Base-by-base conservation (phyloP, 2,329 filamentous ascomycete genomes). In the Exophiala sp. region DNA sequence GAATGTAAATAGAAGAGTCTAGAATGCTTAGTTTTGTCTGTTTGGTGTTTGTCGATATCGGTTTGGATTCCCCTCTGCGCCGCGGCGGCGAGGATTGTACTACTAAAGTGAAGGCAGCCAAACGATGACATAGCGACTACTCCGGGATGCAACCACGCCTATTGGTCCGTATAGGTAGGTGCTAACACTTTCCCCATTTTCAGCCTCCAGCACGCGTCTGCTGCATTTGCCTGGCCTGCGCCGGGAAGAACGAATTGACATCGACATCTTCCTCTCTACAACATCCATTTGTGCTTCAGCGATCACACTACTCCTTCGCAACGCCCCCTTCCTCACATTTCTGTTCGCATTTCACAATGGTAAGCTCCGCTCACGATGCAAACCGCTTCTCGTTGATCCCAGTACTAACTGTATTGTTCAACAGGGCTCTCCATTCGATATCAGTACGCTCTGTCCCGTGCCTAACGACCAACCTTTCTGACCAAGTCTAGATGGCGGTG, bases 351-450 rank as follows among this genome's bases (percentile, higher is more conserved):
- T 39, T 57, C 61, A 65, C 55, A 59, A 69, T 72, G 67, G 69
- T 70, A 66, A 55, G 66, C 63, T 57, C 73, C 61, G 21, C 34
- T 47, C 54, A 46, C 49, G 51, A 67, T 63, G 46, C 50, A 63
- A 62, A 64, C 24, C 5, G 3, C 16, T 16, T 29, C 24, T 29
- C 24, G 7, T 5, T 12, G n/a, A 44, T 29, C 29, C 29, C 33
- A 45, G 54, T 52, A 50, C 65, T 66, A 65, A 62, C 58, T 68
- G 69, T 68, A 52, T 65, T 48, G 40, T 42, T 29, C 41, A 61
- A 56, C 71, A 96, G 91, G 85, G 86, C 70, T 94, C 88, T 64
- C 91, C 91, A 65, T 96, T 96, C 83, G 87, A 90, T 73, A 96
- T 96, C 86, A 96, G 91, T 96, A 81, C 72, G 83, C 54, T 40